phyloP scores from a whole-genome alignment of 257 asterid genomes.

The Rhazya stricta region DNA sequence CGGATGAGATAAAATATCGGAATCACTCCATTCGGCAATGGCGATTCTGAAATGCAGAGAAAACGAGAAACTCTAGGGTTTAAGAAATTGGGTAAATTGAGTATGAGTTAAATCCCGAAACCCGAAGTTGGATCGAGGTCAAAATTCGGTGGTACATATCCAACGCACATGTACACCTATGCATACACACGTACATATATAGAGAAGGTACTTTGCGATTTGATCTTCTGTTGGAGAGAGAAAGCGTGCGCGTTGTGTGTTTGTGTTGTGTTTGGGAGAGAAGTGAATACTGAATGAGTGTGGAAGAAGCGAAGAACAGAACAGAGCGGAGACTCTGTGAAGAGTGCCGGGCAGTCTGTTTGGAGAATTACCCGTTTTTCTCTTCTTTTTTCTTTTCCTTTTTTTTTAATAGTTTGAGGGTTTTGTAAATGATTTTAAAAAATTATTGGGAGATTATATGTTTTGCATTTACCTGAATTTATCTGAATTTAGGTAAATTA shows the following conservation, averaged over 20 bases:
- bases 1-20: not conserved
- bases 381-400: not conserved
- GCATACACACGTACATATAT: not conserved
- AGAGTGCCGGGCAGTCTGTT: not conserved
- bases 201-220: not conserved
- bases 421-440: no score
- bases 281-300: not conserved
- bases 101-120: conserved; percentile 4
- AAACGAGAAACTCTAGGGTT: conserved; percentile 5
- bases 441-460: no score
- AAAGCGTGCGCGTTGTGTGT: not conserved
- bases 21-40: not conserved
- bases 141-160: not conserved
- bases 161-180: not conserved
- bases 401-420: no score
- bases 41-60: not conserved
- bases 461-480: no score
- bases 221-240: not conserved
- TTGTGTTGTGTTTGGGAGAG: not conserved
- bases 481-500: no score
- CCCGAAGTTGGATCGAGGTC: conserved; percentile 11
- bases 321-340: not conserved
- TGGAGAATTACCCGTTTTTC: not conserved
- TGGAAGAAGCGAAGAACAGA: not conserved
- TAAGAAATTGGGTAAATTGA: not conserved